These are phyloP conservation scores for Aspergillus novofumigatus DNA, from an alignment of 2,329 filamentous ascomycete genomes.

Conservation along the genomic window DNA sequence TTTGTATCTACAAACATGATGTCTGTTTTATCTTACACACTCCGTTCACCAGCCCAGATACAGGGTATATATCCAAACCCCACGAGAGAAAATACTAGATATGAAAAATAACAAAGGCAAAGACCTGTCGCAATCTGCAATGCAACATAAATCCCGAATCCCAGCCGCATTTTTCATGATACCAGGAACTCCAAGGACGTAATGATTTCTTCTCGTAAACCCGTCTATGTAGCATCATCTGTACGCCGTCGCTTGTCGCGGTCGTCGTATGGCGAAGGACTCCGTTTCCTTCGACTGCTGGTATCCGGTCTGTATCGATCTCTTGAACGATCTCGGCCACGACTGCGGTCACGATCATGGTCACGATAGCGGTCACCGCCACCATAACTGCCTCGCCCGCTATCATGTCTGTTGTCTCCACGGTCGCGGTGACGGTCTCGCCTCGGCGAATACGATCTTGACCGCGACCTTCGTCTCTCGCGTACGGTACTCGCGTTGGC, in stretches of 20 bases:
- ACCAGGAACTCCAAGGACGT: constrained; percentile 18
- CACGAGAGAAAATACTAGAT: neutral
- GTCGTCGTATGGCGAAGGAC: constrained; percentile 40
- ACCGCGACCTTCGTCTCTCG: constrained; percentile 32
- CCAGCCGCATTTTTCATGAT: constrained; percentile 15
- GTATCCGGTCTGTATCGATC: constrained; percentile 47
- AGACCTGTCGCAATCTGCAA: constrained; percentile 7
- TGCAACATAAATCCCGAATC: constrained; percentile 11
- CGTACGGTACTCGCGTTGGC: constrained; percentile 44
- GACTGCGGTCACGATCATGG: constrained; percentile 31
- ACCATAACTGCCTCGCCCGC: too few species aligned
- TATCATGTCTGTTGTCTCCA: constrained; percentile 24
- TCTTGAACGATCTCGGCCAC: constrained; percentile 37
- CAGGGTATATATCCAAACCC: neutral
- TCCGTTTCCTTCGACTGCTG: constrained; percentile 36
- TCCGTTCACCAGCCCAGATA: neutral
- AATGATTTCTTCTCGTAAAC: constrained; percentile 1
- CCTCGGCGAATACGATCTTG: constrained; percentile 51
- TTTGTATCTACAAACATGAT: constrained; percentile 1
- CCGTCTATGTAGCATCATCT: constrained; percentile 22
- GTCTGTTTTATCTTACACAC: neutral
- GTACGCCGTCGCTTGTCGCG: constrained; percentile 41
- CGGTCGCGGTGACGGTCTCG: constrained; percentile 39
- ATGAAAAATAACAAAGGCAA: neutral
- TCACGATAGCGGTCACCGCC: constrained; percentile 47